Evolutionary conservation across 352 stramenopile genomes (phyloP).

Genomic region (Pelagophyceae sp.): DNA sequence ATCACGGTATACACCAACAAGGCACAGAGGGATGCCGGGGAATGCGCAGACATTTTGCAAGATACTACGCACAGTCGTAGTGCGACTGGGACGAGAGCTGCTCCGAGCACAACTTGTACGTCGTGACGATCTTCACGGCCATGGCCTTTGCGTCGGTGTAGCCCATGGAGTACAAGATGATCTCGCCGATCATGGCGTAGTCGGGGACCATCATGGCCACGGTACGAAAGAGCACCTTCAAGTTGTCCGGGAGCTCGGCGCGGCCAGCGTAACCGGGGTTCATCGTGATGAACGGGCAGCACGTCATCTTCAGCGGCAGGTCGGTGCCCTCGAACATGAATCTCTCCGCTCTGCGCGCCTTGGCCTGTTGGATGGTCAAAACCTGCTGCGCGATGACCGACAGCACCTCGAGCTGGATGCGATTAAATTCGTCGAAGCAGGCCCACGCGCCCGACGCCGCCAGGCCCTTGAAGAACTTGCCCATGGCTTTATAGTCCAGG

Average conservation of each 20-base stretch:
- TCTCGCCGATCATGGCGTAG: conserved; percentile 88
- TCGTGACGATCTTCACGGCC: conserved; percentile 82
- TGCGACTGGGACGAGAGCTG: conserved; percentile 81
- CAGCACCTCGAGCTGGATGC: conserved; percentile 48
- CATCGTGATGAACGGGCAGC: conserved; percentile 72
- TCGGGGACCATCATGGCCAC: conserved; percentile 93
- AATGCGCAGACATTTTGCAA: no score
- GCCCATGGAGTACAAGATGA: conserved; percentile 87
- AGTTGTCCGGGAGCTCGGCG: conserved; percentile 75
- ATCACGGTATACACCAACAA: no score
- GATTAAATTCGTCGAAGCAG: conserved; percentile 88
- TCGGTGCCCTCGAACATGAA: conserved; percentile 61
- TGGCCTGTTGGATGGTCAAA: conserved; percentile 68
- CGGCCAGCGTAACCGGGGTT: conserved; percentile 83
- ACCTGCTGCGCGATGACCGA: conserved; percentile 88
- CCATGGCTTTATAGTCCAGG: conserved; percentile 83
- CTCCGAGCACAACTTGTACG: conserved; percentile 87
- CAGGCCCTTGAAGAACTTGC: conserved; percentile 88
- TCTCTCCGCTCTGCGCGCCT: conserved; percentile 35
- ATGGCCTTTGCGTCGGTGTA: conserved; percentile 61
- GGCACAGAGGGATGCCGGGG: no score
- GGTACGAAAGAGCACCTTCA: conserved; percentile 81
- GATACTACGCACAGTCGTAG: no score
- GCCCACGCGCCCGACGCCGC: conserved; percentile 80
- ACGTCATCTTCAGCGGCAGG: conserved; percentile 47